Conservation (phyloP, 2,329 filamentous ascomycete genomes). For the Fusarium foetens region DNA sequence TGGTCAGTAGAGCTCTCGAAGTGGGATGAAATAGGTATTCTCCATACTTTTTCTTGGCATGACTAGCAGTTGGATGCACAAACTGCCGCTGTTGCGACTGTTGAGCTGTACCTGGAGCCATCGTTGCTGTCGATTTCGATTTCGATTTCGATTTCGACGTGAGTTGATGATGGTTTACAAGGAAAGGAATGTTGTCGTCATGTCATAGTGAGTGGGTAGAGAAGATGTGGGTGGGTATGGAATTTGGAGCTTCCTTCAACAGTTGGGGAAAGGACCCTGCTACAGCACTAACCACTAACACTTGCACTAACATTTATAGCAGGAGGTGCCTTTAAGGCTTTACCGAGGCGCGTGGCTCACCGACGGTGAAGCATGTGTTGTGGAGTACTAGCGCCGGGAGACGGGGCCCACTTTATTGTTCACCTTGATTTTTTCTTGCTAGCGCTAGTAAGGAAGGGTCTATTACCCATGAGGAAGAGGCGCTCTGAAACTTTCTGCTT, state of each 20-base stretch:
- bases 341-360: conserved; percentile 30
- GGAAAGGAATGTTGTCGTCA: conserved; percentile 41
- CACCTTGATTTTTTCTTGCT: conserved; percentile 49
- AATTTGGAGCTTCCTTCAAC: conserved; percentile 44
- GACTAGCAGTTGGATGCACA: conserved; percentile 60
- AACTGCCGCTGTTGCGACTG: conserved; percentile 51
- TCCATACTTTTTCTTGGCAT: conserved; percentile 63
- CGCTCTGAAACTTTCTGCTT: conserved; percentile 15
- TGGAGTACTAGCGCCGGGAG: conserved; percentile 31
- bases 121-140: conserved; percentile 44
- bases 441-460: conserved; percentile 28
- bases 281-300: neutral
- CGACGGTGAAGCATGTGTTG: conserved; percentile 7
- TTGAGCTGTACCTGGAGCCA: conserved; percentile 52
- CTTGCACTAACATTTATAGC: conserved; percentile 11
- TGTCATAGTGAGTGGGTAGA: conserved; percentile 37
- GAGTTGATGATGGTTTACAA: conserved; percentile 32
- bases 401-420: conserved; percentile 37
- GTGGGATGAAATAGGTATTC: neutral
- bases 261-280: conserved; percentile 38
- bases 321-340: neutral
- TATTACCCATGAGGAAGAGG: conserved; percentile 12
- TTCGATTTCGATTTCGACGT: conserved; percentile 11
- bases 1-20: conserved; percentile 16
- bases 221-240: conserved; percentile 1